Evolutionary conservation across 495 filamentous ascomycete species (phyloP), one percentile per base, ranked within the genome.

Genomic region (Talaromyces trachyspermus): DNA sequence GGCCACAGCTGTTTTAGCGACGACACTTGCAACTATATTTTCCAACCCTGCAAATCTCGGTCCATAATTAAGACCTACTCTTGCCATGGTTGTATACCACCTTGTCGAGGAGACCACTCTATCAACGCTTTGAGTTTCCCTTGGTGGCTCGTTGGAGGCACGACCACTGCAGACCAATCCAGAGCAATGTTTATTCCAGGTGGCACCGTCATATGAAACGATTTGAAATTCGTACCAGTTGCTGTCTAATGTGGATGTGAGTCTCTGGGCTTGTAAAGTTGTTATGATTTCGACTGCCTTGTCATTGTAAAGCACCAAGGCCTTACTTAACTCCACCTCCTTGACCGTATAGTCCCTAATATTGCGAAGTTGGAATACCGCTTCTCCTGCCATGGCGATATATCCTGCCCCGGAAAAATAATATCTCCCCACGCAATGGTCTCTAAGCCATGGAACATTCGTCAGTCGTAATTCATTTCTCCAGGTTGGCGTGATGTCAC

Each of bases 401-500:
- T 73, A 76, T 0, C 65, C 74, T 10, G 75, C 68, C 14, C 55
- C 59, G 0, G 77, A 75, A 39, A 75, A 75, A 79, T 48, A 6
- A 72, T 63, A 18, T 71, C 54, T 52, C 2, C 49, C 52, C 4
- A 79, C 41, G 5, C 50, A 49, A 54, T 78, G 75, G 22, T 79
- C 75, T 9, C 47, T 46, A 5, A 79, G 46, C 76, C 76, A 80
- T 0, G 66, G 69, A 4, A 69, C 56, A 24, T 72, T 55, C 2
- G 71, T 62, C 3, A 69, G 42, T 0, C 52, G 50, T 5, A 81
- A 24, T 0, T 74, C 23, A 51, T 75, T 77, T 23, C 76, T 59
- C 76, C 77, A 81, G 0, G 55, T 62, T 2, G 75, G 75, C 38
- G 75, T 67, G 3, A 68, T 25, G 5, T 66, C 54, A 15, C 56